Evolutionary conservation across 2,329 filamentous ascomycete genomes (phyloP).

Genomic region (Cyclaneusma minus): DNA sequence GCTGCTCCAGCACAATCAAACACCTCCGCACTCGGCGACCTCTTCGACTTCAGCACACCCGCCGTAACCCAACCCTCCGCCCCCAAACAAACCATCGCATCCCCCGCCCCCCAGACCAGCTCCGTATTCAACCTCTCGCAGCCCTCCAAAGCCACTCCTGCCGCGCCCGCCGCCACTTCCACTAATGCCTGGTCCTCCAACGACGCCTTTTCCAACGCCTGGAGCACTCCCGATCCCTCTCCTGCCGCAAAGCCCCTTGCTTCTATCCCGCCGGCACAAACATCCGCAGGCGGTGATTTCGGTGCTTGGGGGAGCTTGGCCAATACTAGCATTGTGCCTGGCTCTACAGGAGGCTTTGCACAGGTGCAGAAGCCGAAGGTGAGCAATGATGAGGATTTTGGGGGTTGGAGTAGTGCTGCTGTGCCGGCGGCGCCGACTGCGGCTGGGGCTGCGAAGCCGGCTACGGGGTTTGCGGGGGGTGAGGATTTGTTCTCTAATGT

Average conservation of each 20-base stretch:
- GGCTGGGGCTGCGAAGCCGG: slow-evolving; percentile 33
- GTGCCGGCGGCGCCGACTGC: slow-evolving; percentile 25
- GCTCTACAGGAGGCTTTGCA: slow-evolving; percentile 46
- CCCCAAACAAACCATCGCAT: slow-evolving; percentile 20
- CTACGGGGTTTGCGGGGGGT: slow-evolving; percentile 44
- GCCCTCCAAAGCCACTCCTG: slow-evolving; percentile 28
- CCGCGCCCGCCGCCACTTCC: slow-evolving; percentile 19
- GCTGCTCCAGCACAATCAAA: slow-evolving; percentile 20
- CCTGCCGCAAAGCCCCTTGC: slow-evolving; percentile 15
- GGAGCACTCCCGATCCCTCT: slow-evolving; percentile 45
- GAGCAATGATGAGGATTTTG: slow-evolving; percentile 85
- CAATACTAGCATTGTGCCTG: slow-evolving; percentile 43
- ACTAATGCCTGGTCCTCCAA: slow-evolving; percentile 70
- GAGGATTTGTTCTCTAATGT: slow-evolving; percentile 95
- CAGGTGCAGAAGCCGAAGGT: slow-evolving; percentile 44
- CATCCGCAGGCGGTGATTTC: slow-evolving; percentile 42
- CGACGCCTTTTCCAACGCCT: slow-evolving; percentile 67
- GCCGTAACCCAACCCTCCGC: slow-evolving; percentile 25
- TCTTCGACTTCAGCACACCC: slow-evolving; percentile 61
- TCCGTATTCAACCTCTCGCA: slow-evolving; percentile 76
- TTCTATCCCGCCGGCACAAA: slow-evolving; percentile 11
- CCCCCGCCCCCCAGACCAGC: slow-evolving; percentile 22
- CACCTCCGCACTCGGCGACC: slow-evolving; percentile 51
- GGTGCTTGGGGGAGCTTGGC: slow-evolving; percentile 43
- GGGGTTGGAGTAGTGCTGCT: slow-evolving; percentile 73